Conservation (phyloP, 192 early-diverging fungal species). For the Oehlia diaphana region DNA sequence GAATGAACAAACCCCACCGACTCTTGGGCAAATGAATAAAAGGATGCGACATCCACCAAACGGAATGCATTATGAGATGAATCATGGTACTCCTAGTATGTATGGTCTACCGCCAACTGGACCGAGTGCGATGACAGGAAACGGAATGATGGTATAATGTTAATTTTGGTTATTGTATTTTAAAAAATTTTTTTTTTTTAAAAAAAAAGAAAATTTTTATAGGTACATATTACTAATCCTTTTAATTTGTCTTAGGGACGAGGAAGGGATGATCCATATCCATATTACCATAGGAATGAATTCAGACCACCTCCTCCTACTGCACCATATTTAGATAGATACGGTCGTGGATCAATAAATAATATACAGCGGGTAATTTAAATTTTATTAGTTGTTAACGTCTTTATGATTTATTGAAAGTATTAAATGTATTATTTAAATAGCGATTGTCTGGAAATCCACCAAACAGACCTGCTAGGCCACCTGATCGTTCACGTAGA, state of each 20-base stretch:
- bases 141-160: not conserved
- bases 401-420: not conserved
- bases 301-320: conserved; percentile 5
- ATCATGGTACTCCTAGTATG: not conserved
- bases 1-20: not conserved
- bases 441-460: conserved; percentile 1
- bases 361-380: not conserved
- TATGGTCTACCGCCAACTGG: conserved; percentile 11
- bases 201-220: not conserved
- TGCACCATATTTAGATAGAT: conserved; percentile 1
- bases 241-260: conserved; percentile 6
- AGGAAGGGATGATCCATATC: conserved; percentile 6
- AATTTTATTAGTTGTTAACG: not conserved
- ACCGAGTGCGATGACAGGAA: conserved; percentile 6
- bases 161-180: not conserved
- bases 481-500: conserved; percentile 8
- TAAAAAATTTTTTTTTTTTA: too few species aligned
- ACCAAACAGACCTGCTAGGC: not conserved
- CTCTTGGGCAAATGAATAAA: not conserved
- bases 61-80: conserved; percentile 10
- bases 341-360: conserved; percentile 5
- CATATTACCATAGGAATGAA: conserved; percentile 14
- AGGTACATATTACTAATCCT: not conserved
- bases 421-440: not conserved
- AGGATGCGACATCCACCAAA: not conserved